Evolutionary conservation across 352 stramenopile species (phyloP).

Genomic region (Globisporangium splendens): DNA sequence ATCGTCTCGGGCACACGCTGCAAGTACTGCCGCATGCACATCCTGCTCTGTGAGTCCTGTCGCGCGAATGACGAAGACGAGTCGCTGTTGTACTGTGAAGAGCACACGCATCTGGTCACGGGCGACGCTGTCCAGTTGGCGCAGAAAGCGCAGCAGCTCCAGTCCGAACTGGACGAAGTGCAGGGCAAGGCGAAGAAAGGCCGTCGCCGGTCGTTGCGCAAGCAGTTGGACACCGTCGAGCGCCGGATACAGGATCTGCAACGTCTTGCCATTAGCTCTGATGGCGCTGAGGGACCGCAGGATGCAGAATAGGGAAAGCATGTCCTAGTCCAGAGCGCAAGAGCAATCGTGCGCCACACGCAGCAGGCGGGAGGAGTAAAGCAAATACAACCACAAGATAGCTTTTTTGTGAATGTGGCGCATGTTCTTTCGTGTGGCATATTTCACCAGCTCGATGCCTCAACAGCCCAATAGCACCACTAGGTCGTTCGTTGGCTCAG

Average conservation of each 20-base stretch:
- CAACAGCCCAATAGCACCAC: too few species aligned
- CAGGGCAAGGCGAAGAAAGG: conserved; percentile 56
- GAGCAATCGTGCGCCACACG: too few species aligned
- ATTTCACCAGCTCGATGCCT: too few species aligned
- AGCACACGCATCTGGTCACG: conserved; percentile 51
- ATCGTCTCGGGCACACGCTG: conserved; percentile 60
- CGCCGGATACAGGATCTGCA: conserved; percentile 46
- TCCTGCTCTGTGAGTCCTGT: conserved; percentile 67
- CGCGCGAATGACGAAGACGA: conserved; percentile 13
- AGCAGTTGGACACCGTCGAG: conserved; percentile 73
- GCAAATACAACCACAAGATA: too few species aligned
- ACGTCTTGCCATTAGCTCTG: not conserved
- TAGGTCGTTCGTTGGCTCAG: too few species aligned
- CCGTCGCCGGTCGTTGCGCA: conserved; percentile 70
- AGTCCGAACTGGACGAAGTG: conserved; percentile 25
- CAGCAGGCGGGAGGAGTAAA: too few species aligned
- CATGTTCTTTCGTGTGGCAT: too few species aligned
- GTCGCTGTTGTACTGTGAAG: conserved; percentile 40
- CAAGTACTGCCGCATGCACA: conserved; percentile 75
- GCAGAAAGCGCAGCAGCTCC: conserved; percentile 25
- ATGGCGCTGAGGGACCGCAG: not conserved
- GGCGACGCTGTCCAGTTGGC: conserved; percentile 38
- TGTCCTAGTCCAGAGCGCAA: too few species aligned
- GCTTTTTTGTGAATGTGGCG: too few species aligned
- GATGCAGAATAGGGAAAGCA: conserved; percentile 1